Evolutionary conservation across 2,329 filamentous ascomycete genomes (phyloP).

Genomic region (Tolypocladium guangdongense): DNA sequence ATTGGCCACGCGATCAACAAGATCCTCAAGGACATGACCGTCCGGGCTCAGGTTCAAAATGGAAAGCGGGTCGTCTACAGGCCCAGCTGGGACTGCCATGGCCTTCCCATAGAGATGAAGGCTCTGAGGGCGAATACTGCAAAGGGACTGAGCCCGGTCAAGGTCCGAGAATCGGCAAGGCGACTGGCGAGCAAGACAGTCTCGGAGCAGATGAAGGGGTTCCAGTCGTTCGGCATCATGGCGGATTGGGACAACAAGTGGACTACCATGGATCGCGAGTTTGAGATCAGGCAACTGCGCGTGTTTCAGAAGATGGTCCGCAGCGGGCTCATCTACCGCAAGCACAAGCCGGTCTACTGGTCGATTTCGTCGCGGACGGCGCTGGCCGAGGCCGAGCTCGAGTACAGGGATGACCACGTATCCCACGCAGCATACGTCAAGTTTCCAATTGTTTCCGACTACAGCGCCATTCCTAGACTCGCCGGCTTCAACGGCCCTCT

Average conservation of each 20-base stretch:
- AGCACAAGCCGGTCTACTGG: conserved; percentile 80
- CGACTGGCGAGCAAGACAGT: conserved; percentile 58
- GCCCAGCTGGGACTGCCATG: conserved; percentile 97
- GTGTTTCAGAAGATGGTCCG: conserved; percentile 68
- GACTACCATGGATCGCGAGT: conserved; percentile 67
- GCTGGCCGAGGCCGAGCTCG: conserved; percentile 73
- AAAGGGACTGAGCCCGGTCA: conserved; percentile 37
- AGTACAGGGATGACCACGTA: conserved; percentile 66
- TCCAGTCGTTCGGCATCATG: conserved; percentile 67
- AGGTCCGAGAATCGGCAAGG: conserved; percentile 54
- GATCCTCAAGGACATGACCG: conserved; percentile 88
- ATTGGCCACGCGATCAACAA: conserved; percentile 95
- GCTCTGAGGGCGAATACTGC: conserved; percentile 52
- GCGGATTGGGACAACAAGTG: conserved; percentile 68
- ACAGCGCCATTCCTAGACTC: conserved; percentile 21
- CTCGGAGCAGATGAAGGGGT: conserved; percentile 60
- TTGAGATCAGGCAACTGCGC: conserved; percentile 63
- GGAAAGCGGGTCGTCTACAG: conserved; percentile 64
- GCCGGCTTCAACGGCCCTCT: conserved; percentile 36
- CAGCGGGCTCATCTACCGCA: conserved; percentile 63
- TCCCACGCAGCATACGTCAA: conserved; percentile 69
- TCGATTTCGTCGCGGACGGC: conserved; percentile 69
- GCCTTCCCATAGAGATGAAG: conserved; percentile 93
- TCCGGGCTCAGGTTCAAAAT: conserved; percentile 67
- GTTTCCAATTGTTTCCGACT: conserved; percentile 52